These are phyloP conservation scores for Cladosporium sp. DNA, from an alignment of 2,329 filamentous ascomycete genomes.

Conservation along the genomic window DNA sequence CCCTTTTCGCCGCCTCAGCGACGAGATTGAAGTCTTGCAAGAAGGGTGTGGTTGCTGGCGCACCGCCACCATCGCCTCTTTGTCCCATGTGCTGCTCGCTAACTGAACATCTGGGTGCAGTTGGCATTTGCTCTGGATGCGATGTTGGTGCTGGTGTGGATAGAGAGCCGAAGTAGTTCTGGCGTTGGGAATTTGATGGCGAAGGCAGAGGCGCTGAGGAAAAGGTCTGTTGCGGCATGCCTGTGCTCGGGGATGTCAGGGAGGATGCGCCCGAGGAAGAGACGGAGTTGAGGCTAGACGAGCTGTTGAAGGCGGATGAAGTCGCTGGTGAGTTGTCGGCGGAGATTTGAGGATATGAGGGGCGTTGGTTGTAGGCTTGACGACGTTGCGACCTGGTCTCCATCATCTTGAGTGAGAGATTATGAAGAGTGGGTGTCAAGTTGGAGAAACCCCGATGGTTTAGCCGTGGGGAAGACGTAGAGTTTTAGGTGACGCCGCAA, in stretches of 20 bases:
- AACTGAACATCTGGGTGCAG: not conserved
- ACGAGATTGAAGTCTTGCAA: slow-evolving; percentile 79
- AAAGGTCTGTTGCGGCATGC: slow-evolving; percentile 28
- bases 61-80: slow-evolving; percentile 26
- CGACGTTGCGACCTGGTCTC: slow-evolving; percentile 20
- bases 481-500: slow-evolving; percentile 9
- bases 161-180: slow-evolving; percentile 31
- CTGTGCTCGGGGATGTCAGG: slow-evolving; percentile 14
- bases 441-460: slow-evolving; percentile 6
- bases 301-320: slow-evolving; percentile 36
- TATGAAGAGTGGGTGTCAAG: not conserved
- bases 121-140: slow-evolving; percentile 21
- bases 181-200: slow-evolving; percentile 28
- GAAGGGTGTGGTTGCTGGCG: slow-evolving; percentile 54
- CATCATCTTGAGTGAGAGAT: slow-evolving; percentile 10
- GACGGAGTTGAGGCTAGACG: slow-evolving; percentile 39
- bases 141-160: slow-evolving; percentile 23
- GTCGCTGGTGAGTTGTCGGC: slow-evolving; percentile 20
- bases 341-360: slow-evolving; percentile 32
- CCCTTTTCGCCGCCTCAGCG: slow-evolving; percentile 87
- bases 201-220: slow-evolving; percentile 32
- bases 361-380: slow-evolving; percentile 26
- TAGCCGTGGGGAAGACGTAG: not conserved
- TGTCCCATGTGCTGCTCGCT: slow-evolving; percentile 25
- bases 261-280: slow-evolving; percentile 23